phyloP scores from a whole-genome alignment of 169 alveolate genomes.

The Cryptosporidium xiaoi region DNA sequence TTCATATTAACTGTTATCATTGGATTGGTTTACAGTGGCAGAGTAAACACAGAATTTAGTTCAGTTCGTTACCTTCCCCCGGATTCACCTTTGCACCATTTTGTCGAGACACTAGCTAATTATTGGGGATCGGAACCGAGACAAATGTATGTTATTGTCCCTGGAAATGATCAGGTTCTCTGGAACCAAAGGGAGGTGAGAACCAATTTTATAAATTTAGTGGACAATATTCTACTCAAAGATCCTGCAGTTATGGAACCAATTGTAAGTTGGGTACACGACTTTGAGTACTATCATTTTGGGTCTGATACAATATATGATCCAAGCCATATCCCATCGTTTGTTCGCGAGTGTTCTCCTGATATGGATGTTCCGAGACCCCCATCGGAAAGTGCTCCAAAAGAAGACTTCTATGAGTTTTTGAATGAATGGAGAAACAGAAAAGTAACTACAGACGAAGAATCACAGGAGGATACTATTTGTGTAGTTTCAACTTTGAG shows the following conservation, averaged over 20 bases:
- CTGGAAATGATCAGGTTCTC: constrained; percentile 51
- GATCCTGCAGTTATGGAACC: constrained; percentile 69
- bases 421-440: constrained; percentile 49
- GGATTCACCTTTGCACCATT: constrained; percentile 51
- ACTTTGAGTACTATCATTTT: constrained; percentile 36
- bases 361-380: constrained; percentile 53
- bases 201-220: constrained; percentile 44
- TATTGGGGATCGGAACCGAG: constrained; percentile 71
- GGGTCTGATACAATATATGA: constrained; percentile 43
- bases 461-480: constrained; percentile 60
- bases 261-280: constrained; percentile 70
- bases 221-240: constrained; percentile 42
- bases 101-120: constrained; percentile 51
- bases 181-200: constrained; percentile 39
- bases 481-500: constrained; percentile 42
- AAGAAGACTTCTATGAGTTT: constrained; percentile 40
- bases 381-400: constrained; percentile 46
- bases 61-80: constrained; percentile 70
- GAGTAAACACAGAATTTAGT: constrained; percentile 69
- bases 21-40: constrained; percentile 26
- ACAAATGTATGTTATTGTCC: constrained; percentile 45
- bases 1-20: constrained; percentile 32
- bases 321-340: constrained; percentile 49
- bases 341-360: constrained; percentile 52
- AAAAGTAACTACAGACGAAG: constrained; percentile 45